Evolutionary conservation across 345 rosid genomes (phyloP).

Genomic region (Ceriops zippeliana): DNA sequence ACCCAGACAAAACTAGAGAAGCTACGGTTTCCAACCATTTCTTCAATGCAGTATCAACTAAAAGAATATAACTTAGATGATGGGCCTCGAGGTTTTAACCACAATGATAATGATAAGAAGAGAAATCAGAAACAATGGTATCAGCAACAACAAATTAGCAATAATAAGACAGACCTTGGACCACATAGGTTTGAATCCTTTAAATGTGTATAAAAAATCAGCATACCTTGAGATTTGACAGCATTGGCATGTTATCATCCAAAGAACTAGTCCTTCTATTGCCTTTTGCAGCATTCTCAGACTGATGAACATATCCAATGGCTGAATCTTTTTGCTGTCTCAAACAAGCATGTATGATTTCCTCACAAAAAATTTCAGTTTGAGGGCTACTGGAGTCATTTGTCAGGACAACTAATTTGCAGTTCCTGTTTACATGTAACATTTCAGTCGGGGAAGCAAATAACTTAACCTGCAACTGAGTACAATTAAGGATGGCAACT

Average conservation of each 20-base stretch:
- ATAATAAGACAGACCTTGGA: too few relatives aligned
- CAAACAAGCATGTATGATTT: slow-evolving; percentile 37
- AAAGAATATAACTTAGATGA: too few relatives aligned
- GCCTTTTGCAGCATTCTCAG: slow-evolving; percentile 19
- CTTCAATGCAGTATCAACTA: not conserved
- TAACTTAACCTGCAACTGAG: slow-evolving; percentile 22
- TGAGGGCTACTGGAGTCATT: slow-evolving; percentile 54
- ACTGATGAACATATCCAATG: slow-evolving; percentile 19
- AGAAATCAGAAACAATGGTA: not conserved
- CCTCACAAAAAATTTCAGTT: slow-evolving; percentile 50
- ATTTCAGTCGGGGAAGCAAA: slow-evolving; percentile 28
- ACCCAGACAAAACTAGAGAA: not conserved
- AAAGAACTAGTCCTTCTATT: slow-evolving; percentile 29
- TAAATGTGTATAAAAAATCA: slow-evolving; percentile 6
- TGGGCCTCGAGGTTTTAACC: too few relatives aligned
- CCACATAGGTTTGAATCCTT: too few relatives aligned
- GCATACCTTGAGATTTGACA: slow-evolving; percentile 38
- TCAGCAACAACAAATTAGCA: not conserved
- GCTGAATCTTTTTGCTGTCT: slow-evolving; percentile 33
- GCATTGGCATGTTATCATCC: slow-evolving; percentile 18
- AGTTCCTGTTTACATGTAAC: slow-evolving; percentile 25
- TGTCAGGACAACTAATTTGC: slow-evolving; percentile 48
- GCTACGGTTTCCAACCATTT: not conserved
- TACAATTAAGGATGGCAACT: slow-evolving; percentile 48
- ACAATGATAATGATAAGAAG: too few relatives aligned